Conservation (phyloP, 2,329 filamentous ascomycete species). For the Pseudocercospora fuligena region DNA sequence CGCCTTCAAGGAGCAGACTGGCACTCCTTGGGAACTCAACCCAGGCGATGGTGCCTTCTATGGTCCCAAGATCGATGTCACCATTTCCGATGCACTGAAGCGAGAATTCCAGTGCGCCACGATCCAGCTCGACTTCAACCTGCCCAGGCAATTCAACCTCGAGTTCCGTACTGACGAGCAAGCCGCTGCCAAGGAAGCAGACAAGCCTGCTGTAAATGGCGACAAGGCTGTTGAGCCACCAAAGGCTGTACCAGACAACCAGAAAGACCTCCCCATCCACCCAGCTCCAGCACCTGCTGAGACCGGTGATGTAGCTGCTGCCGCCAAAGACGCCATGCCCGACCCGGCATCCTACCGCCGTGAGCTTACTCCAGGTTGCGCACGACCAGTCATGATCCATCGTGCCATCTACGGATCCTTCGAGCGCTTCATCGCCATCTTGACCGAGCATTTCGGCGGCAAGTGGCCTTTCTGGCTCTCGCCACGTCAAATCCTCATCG, state of each 20-base stretch:
- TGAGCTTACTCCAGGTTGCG: constrained; percentile 70
- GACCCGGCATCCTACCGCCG: constrained; percentile 42
- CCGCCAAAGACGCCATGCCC: constrained; percentile 39
- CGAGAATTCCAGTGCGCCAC: constrained; percentile 90
- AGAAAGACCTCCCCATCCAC: constrained; percentile 37
- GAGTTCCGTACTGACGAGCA: constrained; percentile 79
- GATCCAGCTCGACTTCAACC: constrained; percentile 91
- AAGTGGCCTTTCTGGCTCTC: constrained; percentile 92
- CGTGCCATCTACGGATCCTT: constrained; percentile 78
- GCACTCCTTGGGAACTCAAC: constrained; percentile 84
- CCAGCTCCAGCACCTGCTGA: constrained; percentile 37
- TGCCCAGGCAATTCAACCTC: constrained; percentile 82
- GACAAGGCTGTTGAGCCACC: constrained; percentile 40
- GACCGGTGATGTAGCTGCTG: constrained; percentile 24
- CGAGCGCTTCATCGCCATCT: constrained; percentile 71
- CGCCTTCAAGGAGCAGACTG: constrained; percentile 67
- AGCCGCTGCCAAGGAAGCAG: constrained; percentile 46
- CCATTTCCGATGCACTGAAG: constrained; percentile 83
- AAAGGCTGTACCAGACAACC: constrained; percentile 45
- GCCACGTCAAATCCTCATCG: constrained; percentile 79
- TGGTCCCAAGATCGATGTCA: constrained; percentile 97
- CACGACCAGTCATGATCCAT: constrained; percentile 84
- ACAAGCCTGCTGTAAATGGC: constrained; percentile 25
- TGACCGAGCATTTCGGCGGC: constrained; percentile 82
- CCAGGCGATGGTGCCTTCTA: constrained; percentile 97